A percentile compares a stretch with the other conserved stretches of the same genome.
Conservation (phyloP, 177 flowering plant species). For the Vitis hybrid region DNA sequence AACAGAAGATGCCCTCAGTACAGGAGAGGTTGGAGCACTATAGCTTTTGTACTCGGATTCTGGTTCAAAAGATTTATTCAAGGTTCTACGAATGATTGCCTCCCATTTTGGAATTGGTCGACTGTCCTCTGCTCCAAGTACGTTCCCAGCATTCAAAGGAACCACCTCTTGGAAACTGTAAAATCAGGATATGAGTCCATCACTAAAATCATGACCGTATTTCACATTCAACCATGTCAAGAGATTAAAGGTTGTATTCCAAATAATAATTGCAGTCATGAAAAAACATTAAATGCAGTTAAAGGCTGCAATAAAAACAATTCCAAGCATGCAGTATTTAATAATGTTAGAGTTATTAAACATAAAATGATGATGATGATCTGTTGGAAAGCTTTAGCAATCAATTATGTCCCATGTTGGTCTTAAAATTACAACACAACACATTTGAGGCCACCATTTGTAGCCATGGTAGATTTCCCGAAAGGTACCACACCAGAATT, state of each 20-base stretch:
- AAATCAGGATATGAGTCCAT: constrained; percentile 4
- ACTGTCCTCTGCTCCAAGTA: constrained; percentile 85
- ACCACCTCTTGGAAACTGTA: constrained; percentile 94
- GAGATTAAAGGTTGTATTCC: not conserved
- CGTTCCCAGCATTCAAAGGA: constrained; percentile 94
- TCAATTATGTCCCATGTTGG: not conserved
- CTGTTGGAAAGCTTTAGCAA: not conserved
- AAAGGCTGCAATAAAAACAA: no score
- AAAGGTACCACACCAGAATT: not conserved
- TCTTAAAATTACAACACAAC: not conserved
- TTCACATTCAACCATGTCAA: not conserved
- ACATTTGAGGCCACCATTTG: not conserved
- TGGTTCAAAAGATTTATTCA: constrained; percentile 67
- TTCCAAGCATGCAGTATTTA: no score
- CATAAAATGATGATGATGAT: not conserved
- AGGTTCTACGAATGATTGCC: constrained; percentile 72
- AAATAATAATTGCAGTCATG: no score
- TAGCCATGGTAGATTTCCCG: no score
- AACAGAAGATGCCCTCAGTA: constrained; percentile 56
- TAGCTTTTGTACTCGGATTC: constrained; percentile 65
- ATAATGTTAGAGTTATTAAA: no score
- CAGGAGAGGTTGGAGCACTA: constrained; percentile 95
- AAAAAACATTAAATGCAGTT: no score
- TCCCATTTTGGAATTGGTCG: constrained; percentile 93
- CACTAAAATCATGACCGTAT: not conserved